These are phyloP conservation scores for Clonostachys byssicola DNA, from an alignment of 2,329 filamentous ascomycete genomes.

Conservation along the genomic window DNA sequence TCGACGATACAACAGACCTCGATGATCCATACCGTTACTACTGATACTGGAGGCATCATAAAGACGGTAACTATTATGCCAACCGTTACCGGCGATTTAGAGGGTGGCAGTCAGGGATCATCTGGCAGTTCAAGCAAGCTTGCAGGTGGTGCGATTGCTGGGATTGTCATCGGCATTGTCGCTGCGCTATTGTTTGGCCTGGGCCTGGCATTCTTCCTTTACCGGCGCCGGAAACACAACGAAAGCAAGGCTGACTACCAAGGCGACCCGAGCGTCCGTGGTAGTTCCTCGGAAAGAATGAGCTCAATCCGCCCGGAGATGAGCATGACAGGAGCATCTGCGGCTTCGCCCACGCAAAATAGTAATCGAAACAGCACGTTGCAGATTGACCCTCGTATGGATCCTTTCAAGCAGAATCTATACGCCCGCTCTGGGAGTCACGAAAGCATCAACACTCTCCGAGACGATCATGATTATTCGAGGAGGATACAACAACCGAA, in stretches of 20 bases:
- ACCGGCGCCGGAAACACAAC: constrained; percentile 38
- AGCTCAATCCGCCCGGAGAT: constrained; percentile 38
- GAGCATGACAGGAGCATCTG: constrained; percentile 18
- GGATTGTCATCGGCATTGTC: constrained; percentile 48
- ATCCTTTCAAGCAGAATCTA: constrained; percentile 53
- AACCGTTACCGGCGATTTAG: constrained; percentile 15
- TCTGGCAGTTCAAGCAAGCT: constrained; percentile 15
- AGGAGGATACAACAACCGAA: constrained; percentile 50
- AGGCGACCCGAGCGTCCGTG: constrained; percentile 39
- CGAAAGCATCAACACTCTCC: constrained; percentile 60
- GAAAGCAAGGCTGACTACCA: constrained; percentile 32
- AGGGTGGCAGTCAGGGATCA: constrained; percentile 16
- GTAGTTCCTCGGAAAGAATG: constrained; percentile 45
- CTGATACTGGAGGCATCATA: constrained; percentile 36
- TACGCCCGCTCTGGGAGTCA: constrained; percentile 56
- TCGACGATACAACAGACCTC: constrained; percentile 17
- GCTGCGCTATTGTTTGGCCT: constrained; percentile 32
- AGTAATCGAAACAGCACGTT: constrained; percentile 48
- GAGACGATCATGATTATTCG: constrained; percentile 64
- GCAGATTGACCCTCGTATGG: constrained; percentile 59
- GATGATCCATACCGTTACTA: constrained; percentile 48
- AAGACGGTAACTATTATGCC: constrained; percentile 52
- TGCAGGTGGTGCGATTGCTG: constrained; percentile 37
- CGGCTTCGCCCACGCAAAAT: constrained; percentile 25
- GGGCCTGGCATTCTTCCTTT: constrained; percentile 28